Evolutionary conservation across 495 filamentous ascomycete genomes (phyloP).

Genomic region (Immersiella caudata): DNA sequence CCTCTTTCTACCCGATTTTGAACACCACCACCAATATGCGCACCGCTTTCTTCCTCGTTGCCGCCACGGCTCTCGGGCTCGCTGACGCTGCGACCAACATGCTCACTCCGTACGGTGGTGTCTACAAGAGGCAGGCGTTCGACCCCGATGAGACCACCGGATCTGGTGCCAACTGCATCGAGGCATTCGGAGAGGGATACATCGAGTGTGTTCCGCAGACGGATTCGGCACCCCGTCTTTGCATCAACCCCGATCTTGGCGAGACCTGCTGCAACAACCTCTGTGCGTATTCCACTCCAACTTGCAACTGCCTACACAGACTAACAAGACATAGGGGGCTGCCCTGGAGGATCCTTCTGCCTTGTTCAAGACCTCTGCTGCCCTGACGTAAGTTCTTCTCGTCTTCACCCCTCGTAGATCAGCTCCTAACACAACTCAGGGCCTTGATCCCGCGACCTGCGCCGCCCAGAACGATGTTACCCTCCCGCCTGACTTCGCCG

Average conservation of each 20-base stretch:
- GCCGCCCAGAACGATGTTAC: constrained; percentile 17
- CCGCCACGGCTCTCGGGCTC: constrained; percentile 19
- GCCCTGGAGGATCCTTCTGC: constrained; percentile 12
- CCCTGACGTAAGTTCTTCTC: constrained; percentile 5
- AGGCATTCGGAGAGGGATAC: constrained; percentile 21
- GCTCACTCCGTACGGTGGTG: constrained; percentile 5
- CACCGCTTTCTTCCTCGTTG: background rate
- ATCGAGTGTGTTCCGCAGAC: constrained; percentile 16
- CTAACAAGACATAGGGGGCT: constrained; percentile 18
- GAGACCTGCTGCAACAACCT: constrained; percentile 16
- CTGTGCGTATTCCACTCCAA: background rate
- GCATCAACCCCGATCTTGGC: constrained; percentile 15
- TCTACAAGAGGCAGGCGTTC: constrained; percentile 19
- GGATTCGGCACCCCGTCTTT: constrained; percentile 7
- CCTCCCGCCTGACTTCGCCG: constrained; percentile 16
- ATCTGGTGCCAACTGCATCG: constrained; percentile 14
- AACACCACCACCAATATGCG: background rate
- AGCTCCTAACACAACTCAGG: constrained; percentile 4
- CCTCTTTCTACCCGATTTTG: background rate
- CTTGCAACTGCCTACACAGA: background rate
- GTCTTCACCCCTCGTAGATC: background rate
- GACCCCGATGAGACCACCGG: constrained; percentile 24
- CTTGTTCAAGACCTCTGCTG: constrained; percentile 19
- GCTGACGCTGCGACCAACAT: constrained; percentile 1
- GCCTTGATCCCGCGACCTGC: constrained; percentile 12